phyloP scores from a whole-genome alignment of 1,284 basidiomycete genomes.

The Pyrrhoderma lamaoense region DNA sequence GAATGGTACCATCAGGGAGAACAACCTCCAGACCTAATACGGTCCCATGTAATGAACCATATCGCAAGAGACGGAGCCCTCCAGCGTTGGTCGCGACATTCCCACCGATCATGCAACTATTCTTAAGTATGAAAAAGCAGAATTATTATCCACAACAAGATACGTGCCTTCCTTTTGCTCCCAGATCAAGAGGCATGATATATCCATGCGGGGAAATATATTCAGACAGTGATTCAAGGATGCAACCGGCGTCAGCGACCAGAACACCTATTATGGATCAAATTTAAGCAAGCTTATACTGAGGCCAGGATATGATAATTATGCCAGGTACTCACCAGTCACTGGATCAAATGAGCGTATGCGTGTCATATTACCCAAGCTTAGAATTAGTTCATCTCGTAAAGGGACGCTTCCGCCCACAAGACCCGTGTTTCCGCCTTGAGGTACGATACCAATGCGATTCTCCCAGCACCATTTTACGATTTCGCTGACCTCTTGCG shows the following conservation, averaged over 20 bases:
- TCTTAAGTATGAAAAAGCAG: constrained; percentile 7
- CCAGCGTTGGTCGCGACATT: constrained; percentile 98
- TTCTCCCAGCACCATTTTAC: constrained; percentile 78
- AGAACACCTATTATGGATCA: constrained; percentile 45
- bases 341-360: constrained; percentile 91
- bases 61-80: constrained; percentile 87
- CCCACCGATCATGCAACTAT: constrained; percentile 94
- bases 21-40: constrained; percentile 98
- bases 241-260: constrained; percentile 86
- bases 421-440: constrained; percentile 97
- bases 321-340: constrained; percentile 48
- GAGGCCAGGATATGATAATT: constrained; percentile 18
- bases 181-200: constrained; percentile 96
- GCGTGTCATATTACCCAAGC: constrained; percentile 74
- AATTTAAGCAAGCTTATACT: constrained; percentile 12
- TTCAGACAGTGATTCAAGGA: constrained; percentile 88
- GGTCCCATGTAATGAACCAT: constrained; percentile 92
- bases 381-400: constrained; percentile 85
- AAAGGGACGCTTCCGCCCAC: constrained; percentile 96
- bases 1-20: constrained; percentile 91
- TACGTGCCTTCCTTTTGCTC: constrained; percentile 89
- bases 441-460: constrained; percentile 85
- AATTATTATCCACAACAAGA: not conserved
- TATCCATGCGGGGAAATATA: constrained; percentile 84
- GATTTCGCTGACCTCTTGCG: constrained; percentile 83